Percentiles rank a stretch among this genome's conserved stretches.
Evolutionary conservation across 257 asterid species (phyloP).

Genomic region (Parsonsia alboflavescens): DNA sequence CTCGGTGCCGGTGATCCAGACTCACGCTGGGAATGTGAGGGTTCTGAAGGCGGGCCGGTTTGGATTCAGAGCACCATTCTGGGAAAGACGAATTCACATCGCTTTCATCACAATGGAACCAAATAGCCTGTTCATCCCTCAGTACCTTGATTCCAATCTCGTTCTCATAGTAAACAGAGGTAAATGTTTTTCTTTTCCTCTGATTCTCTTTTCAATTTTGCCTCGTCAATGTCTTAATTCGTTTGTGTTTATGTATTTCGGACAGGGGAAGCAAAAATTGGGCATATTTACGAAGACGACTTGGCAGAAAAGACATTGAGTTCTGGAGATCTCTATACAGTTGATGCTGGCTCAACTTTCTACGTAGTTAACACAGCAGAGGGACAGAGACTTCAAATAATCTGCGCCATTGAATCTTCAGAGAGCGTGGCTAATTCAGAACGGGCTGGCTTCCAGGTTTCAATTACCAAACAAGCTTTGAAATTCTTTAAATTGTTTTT

Average conservation of each 20-base stretch:
- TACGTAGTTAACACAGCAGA: slow-evolving; percentile 54
- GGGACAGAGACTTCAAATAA: slow-evolving; percentile 60
- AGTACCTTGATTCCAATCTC: slow-evolving; percentile 70
- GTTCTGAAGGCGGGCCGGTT: slow-evolving; percentile 37
- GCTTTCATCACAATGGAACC: slow-evolving; percentile 86
- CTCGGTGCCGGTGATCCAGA: slow-evolving; percentile 34
- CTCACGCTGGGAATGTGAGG: slow-evolving; percentile 70
- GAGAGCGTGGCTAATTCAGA: slow-evolving; percentile 38
- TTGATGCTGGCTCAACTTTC: slow-evolving; percentile 77
- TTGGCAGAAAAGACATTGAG: slow-evolving; percentile 54
- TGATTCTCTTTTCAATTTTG: background rate
- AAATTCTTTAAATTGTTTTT: background rate
- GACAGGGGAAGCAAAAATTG: slow-evolving; percentile 80
- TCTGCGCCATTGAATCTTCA: slow-evolving; percentile 68
- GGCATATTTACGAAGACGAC: slow-evolving; percentile 67
- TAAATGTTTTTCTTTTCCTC: background rate
- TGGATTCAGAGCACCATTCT: slow-evolving; percentile 14
- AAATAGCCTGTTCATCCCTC: slow-evolving; percentile 66
- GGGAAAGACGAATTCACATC: slow-evolving; percentile 2
- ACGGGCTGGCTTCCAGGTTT: slow-evolving; percentile 54
- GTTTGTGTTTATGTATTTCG: background rate
- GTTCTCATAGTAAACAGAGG: slow-evolving; percentile 73
- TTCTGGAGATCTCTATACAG: slow-evolving; percentile 67
- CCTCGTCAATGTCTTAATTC: background rate
- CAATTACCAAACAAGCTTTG: background rate